Evolutionary conservation across 192 early-diverging fungal genomes (phyloP).

Genomic region (Backusella liffmaniae): DNA sequence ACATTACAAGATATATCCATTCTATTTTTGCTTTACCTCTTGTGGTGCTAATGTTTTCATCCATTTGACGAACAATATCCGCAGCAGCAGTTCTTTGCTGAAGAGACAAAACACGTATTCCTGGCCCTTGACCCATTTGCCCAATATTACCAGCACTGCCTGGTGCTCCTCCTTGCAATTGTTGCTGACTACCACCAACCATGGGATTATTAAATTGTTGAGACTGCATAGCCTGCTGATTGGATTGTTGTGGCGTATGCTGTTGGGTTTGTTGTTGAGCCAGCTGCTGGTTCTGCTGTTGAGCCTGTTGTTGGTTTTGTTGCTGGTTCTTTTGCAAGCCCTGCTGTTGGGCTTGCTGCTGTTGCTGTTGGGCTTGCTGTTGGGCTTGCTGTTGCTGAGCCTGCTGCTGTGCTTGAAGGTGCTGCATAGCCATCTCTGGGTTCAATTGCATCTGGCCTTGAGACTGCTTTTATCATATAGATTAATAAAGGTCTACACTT

Average conservation of each 20-base stretch:
- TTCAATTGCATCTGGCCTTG: constrained; percentile 2
- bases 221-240: background rate
- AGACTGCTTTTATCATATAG: background rate
- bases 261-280: constrained; percentile 6
- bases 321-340: background rate
- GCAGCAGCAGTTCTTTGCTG: constrained; percentile 33
- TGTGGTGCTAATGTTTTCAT: constrained; percentile 39
- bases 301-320: background rate
- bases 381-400: background rate
- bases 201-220: constrained; percentile 9
- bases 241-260: constrained; percentile 17
- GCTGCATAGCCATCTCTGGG: constrained; percentile 6
- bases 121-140: background rate
- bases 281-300: background rate
- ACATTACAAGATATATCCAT: background rate
- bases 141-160: background rate
- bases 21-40: constrained; percentile 38
- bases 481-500: background rate
- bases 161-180: constrained; percentile 8
- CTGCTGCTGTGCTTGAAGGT: constrained; percentile 1
- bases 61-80: constrained; percentile 38
- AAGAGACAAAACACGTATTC: background rate
- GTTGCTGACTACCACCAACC: constrained; percentile 15
- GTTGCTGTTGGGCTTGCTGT: background rate
- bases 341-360: background rate